Conservation (phyloP, 1,284 basidiomycete species). For the Cryptococcus sp. region DNA sequence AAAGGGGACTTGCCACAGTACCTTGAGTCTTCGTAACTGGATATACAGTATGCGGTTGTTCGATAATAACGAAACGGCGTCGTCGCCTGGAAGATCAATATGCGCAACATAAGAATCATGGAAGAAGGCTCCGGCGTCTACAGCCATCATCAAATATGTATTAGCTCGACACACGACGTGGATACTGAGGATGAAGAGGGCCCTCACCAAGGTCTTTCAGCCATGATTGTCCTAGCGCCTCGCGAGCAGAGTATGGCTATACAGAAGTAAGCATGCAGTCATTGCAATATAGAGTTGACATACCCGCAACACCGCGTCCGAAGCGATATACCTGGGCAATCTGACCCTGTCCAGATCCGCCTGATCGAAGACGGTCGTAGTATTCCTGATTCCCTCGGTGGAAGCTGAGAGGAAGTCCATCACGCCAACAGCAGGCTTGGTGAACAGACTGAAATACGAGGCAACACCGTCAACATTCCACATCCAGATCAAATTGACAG, state of each 20-base stretch:
- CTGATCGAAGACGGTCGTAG: constrained; percentile 96
- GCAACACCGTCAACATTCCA: constrained; percentile 6
- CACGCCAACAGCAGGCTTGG: constrained; percentile 95
- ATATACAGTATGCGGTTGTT: constrained; percentile 77
- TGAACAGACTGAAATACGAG: constrained; percentile 56
- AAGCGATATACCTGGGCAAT: constrained; percentile 81
- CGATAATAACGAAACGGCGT: constrained; percentile 82
- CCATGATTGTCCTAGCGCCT: constrained; percentile 96
- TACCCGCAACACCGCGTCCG: constrained; percentile 81
- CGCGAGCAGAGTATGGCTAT: constrained; percentile 81
- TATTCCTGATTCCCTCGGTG: constrained; percentile 97
- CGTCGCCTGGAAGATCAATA: constrained; percentile 76
- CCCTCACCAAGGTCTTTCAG: constrained; percentile 81
- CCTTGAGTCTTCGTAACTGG: constrained; percentile 77
- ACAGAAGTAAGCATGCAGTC: background rate
- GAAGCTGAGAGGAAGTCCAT: constrained; percentile 96
- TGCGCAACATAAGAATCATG: constrained; percentile 90
- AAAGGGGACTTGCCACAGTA: constrained; percentile 92
- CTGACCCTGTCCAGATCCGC: constrained; percentile 86
- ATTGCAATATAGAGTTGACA: constrained; percentile 42
- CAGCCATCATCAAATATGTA: background rate
- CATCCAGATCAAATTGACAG: background rate
- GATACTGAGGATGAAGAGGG: constrained; percentile 73
- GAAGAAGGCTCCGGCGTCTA: constrained; percentile 71
- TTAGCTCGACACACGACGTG: background rate